Conservation (phyloP, 1,284 basidiomycete genomes). For the Trametes versicolor region DNA sequence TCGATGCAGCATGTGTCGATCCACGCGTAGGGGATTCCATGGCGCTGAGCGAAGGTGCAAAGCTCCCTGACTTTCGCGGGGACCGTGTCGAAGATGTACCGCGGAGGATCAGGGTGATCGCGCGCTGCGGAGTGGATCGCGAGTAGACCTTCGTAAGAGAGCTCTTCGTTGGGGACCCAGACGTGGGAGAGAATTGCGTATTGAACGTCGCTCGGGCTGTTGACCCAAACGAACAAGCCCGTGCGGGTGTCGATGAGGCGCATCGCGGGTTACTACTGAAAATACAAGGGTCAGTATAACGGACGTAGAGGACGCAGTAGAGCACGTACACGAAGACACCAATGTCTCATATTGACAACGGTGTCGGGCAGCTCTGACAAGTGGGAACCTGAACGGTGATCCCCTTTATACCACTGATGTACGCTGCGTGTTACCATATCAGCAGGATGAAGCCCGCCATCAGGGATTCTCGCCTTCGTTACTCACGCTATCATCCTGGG, state of each 20-base stretch:
- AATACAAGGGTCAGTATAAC: not conserved
- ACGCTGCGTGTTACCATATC: too few relatives aligned
- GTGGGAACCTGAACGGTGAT: too few relatives aligned
- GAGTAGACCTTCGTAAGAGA: conserved; percentile 8
- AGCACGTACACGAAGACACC: too few relatives aligned
- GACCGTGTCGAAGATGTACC: conserved; percentile 8
- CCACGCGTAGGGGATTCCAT: conserved; percentile 12
- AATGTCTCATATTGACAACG: too few relatives aligned
- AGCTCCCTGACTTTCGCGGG: conserved; percentile 1
- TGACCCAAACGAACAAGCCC: conserved; percentile 12
- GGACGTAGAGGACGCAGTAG: not conserved
- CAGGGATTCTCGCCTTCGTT: too few relatives aligned
- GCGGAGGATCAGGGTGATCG: not conserved
- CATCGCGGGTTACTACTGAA: not conserved
- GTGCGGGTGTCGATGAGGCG: conserved; percentile 16
- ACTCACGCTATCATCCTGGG: too few relatives aligned
- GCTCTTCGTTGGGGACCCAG: conserved; percentile 11
- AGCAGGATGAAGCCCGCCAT: too few relatives aligned
- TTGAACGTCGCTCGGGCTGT: conserved; percentile 6
- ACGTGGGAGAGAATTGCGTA: conserved; percentile 21
- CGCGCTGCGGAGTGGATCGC: conserved; percentile 1
- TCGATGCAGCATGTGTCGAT: conserved; percentile 20
- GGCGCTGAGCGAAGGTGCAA: not conserved
- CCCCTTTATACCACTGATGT: too few relatives aligned
- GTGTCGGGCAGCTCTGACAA: too few relatives aligned